Conservation (phyloP, 129 eudicot genomes). For the Artemisia argyi region DNA sequence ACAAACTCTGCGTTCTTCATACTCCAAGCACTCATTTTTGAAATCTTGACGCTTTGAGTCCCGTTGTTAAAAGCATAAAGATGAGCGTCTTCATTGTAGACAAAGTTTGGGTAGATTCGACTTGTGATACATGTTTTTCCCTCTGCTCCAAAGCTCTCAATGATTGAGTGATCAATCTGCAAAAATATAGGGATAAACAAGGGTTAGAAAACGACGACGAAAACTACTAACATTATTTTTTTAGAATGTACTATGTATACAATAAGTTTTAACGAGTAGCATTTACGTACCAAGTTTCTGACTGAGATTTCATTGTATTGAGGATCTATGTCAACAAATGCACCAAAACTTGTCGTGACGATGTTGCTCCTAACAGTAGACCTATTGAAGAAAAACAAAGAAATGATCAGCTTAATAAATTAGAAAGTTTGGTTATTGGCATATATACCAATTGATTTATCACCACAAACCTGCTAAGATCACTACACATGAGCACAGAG, state of each 20-base stretch:
- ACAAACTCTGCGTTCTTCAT: slow-evolving; percentile 58
- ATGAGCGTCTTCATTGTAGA: slow-evolving; percentile 38
- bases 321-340: slow-evolving; percentile 59
- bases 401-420: background rate
- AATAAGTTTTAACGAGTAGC: background rate
- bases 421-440: background rate
- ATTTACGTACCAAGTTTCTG: slow-evolving; percentile 52
- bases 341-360: slow-evolving; percentile 52
- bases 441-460: background rate
- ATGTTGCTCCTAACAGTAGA: slow-evolving; percentile 43
- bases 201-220: background rate
- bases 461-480: slow-evolving; percentile 49
- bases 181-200: slow-evolving; percentile 8
- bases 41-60: slow-evolving; percentile 33
- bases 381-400: slow-evolving; percentile 22
- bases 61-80: slow-evolving; percentile 55
- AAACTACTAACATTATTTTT: background rate
- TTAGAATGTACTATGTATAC: background rate
- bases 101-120: slow-evolving; percentile 45
- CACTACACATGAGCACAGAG: slow-evolving; percentile 65
- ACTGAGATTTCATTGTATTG: slow-evolving; percentile 38
- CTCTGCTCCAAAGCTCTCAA: slow-evolving; percentile 61
- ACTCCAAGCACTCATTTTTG: slow-evolving; percentile 66
- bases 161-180: slow-evolving; percentile 63
- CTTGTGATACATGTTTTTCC: slow-evolving; percentile 59